phyloP scores from a whole-genome alignment of 1,139 yeast species.

The Yamadazyma blattariae region DNA sequence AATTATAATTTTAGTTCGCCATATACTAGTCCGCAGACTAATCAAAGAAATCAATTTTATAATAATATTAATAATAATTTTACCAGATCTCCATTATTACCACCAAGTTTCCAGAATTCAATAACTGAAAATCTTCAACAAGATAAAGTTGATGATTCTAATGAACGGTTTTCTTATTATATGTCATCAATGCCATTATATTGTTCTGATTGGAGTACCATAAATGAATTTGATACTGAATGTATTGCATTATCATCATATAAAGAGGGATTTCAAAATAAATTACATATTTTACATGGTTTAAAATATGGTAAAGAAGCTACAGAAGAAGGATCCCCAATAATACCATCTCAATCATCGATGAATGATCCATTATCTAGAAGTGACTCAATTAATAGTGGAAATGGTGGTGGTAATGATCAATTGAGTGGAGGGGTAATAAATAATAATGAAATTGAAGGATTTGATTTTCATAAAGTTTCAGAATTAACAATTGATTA shows the following conservation, averaged over 20 bases:
- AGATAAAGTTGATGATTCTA: slow-evolving; percentile 5
- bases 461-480: slow-evolving; percentile 45
- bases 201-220: slow-evolving; percentile 63
- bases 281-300: slow-evolving; percentile 49
- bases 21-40: slow-evolving; percentile 7
- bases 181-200: slow-evolving; percentile 63
- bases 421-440: too few relatives aligned
- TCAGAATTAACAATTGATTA: slow-evolving; percentile 58
- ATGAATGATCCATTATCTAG: too few relatives aligned
- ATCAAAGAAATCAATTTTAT: slow-evolving; percentile 4
- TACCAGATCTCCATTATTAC: slow-evolving; percentile 3
- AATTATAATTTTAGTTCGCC: slow-evolving; percentile 3
- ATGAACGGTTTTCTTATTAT: slow-evolving; percentile 50
- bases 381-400: too few relatives aligned
- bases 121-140: neutral
- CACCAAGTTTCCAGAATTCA: slow-evolving; percentile 4
- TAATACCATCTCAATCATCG: too few relatives aligned
- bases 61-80: neutral
- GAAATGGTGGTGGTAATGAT: neutral
- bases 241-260: slow-evolving; percentile 65
- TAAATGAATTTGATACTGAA: slow-evolving; percentile 37
- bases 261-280: slow-evolving; percentile 67
- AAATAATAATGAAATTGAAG: slow-evolving; percentile 24
- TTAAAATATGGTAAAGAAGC: slow-evolving; percentile 26
- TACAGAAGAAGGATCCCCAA: slow-evolving; percentile 4